These are phyloP conservation scores for Leishmania guyanensis DNA, from an alignment of 208 protist genomes.

Conservation along the genomic window DNA sequence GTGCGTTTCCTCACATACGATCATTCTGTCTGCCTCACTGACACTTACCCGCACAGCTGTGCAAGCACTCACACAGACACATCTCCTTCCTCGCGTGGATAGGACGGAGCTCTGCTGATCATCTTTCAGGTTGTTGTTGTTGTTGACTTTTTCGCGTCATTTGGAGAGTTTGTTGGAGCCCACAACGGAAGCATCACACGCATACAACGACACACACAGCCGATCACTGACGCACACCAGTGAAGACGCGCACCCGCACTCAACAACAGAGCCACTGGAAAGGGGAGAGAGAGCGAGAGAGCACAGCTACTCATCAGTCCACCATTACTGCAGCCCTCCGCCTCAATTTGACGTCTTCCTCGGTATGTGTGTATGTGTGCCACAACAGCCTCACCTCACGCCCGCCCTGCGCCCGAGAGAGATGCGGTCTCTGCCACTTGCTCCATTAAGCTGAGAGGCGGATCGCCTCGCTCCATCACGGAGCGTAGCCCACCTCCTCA, in stretches of 20 bases:
- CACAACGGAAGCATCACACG: not conserved
- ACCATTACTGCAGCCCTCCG: not conserved
- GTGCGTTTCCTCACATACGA: not conserved
- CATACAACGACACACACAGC: not conserved
- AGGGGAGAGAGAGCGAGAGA: not conserved
- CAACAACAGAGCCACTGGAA: not conserved
- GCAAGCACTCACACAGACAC: not conserved
- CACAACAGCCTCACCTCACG: not conserved
- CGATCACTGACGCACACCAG: not conserved
- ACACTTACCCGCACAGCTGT: not conserved
- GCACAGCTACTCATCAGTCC: not conserved
- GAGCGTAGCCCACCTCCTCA: slow-evolving; percentile 10
- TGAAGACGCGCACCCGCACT: not conserved
- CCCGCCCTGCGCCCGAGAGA: not conserved
- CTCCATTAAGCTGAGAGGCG: not conserved
- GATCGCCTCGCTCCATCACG: not conserved
- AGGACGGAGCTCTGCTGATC: not conserved
- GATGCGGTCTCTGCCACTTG: not conserved
- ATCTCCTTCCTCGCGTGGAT: not conserved
- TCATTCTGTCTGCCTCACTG: no score
- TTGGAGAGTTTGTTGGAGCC: not conserved
- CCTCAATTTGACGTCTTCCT: not conserved
- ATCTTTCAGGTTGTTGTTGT: not conserved
- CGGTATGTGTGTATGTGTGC: not conserved
- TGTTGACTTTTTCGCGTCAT: not conserved